These are phyloP conservation scores for Phytopythium aichiense DNA, from an alignment of 352 stramenopile genomes.

Conservation along the genomic window DNA sequence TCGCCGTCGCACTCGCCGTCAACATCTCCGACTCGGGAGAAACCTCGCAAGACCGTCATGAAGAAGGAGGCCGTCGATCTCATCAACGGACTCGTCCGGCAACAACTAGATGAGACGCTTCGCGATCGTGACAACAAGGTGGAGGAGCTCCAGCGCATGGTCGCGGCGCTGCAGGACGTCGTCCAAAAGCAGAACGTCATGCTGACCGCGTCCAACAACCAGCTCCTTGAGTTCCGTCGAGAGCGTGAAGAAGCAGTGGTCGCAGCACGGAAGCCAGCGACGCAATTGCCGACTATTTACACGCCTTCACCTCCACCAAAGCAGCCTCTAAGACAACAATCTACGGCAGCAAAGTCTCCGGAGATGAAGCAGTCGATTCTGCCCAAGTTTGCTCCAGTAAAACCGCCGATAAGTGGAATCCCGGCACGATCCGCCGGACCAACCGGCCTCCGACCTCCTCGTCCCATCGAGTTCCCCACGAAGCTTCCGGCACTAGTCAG, in stretches of 20 bases:
- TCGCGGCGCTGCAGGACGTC: conserved; percentile 36
- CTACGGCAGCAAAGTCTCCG: neutral
- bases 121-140: conserved; percentile 36
- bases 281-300: neutral
- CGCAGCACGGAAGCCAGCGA: neutral
- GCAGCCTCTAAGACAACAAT: neutral
- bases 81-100: conserved; percentile 34
- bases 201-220: conserved; percentile 26
- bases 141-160: conserved; percentile 34
- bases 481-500: conserved; percentile 4
- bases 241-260: neutral
- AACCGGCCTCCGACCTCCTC: neutral
- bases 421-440: neutral
- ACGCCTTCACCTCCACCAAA: neutral
- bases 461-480: neutral
- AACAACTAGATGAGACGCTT: conserved; percentile 33
- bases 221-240: conserved; percentile 15
- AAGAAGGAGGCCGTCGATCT: conserved; percentile 41
- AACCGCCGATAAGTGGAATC: neutral
- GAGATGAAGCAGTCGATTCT: neutral
- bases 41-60: conserved; percentile 37
- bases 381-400: neutral
- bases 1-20: neutral
- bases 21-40: conserved; percentile 5
- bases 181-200: conserved; percentile 35